A percentile compares a stretch with the other conserved stretches of the same genome.
Evolutionary conservation across 179 eudicot genomes (phyloP).

Genomic region (Nepenthes alata): DNA sequence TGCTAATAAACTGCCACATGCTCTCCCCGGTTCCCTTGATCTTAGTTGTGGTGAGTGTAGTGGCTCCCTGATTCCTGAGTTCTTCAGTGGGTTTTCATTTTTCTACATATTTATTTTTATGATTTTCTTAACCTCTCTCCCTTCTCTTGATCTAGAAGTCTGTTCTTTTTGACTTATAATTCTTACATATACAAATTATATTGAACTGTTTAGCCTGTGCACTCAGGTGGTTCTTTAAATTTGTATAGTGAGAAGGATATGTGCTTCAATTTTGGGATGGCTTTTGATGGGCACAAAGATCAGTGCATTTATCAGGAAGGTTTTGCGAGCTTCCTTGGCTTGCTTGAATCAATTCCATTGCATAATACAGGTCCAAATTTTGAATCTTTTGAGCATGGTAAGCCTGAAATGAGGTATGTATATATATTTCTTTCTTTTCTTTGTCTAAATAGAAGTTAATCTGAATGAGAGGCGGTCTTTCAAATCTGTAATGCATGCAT

Average conservation of each 20-base stretch:
- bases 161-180: background rate
- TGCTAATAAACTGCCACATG: slow-evolving; percentile 28
- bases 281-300: slow-evolving; percentile 43
- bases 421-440: too few species aligned
- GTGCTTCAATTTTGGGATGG: slow-evolving; percentile 53
- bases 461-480: too few species aligned
- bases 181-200: background rate
- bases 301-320: slow-evolving; percentile 60
- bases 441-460: too few species aligned
- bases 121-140: too few species aligned
- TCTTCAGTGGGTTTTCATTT: background rate
- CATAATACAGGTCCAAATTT: slow-evolving; percentile 37
- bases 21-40: slow-evolving; percentile 48
- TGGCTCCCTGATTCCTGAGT: slow-evolving; percentile 5
- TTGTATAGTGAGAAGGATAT: slow-evolving; percentile 42
- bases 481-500: too few species aligned
- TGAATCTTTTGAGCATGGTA: slow-evolving; percentile 43
- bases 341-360: slow-evolving; percentile 80
- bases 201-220: slow-evolving; percentile 8
- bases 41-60: slow-evolving; percentile 42
- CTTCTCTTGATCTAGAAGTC: too few species aligned
- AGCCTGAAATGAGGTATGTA: slow-evolving; percentile 57
- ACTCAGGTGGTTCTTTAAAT: slow-evolving; percentile 40
- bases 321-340: slow-evolving; percentile 68
- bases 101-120: too few species aligned